phyloP scores from a whole-genome alignment of 139 green algal species.

The Micromonas pusilla region DNA sequence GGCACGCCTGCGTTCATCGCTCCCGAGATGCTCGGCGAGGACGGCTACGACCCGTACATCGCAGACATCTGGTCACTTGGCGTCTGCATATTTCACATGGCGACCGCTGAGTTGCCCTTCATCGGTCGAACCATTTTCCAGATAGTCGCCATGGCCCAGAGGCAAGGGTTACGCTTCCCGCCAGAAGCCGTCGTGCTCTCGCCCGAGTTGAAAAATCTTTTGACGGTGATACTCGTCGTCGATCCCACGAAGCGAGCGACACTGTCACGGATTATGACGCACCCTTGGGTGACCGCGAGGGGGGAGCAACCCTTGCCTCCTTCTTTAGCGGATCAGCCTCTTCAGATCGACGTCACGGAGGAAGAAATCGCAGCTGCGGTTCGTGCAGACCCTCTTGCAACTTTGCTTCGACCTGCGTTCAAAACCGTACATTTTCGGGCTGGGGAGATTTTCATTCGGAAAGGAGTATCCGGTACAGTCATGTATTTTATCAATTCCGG shows the following conservation, averaged over 20 bases:
- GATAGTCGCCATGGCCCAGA: background rate
- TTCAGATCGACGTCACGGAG: constrained; percentile 12
- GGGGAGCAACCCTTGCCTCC: constrained; percentile 18
- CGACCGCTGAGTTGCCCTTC: background rate
- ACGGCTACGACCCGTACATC: background rate
- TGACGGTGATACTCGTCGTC: constrained; percentile 8
- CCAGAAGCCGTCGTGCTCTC: constrained; percentile 1
- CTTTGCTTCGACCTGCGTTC: constrained; percentile 8
- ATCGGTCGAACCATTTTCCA: constrained; percentile 17
- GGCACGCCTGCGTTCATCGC: constrained; percentile 69
- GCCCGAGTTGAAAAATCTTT: constrained; percentile 15
- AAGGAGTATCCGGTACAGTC: constrained; percentile 6
- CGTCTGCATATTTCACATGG: constrained; percentile 21
- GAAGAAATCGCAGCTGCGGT: constrained; percentile 26
- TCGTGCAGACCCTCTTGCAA: constrained; percentile 8
- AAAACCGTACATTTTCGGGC: constrained; percentile 15
- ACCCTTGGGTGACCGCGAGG: background rate
- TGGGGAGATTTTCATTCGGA: constrained; percentile 12
- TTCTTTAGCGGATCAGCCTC: background rate
- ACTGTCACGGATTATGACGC: background rate
- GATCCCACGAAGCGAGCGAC: constrained; percentile 5
- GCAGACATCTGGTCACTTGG: constrained; percentile 19
- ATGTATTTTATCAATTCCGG: constrained; percentile 30
- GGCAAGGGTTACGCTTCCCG: background rate
- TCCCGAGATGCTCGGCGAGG: constrained; percentile 42